Conservation (phyloP, 192 early-diverging fungal genomes). For the Backusella westeae region DNA sequence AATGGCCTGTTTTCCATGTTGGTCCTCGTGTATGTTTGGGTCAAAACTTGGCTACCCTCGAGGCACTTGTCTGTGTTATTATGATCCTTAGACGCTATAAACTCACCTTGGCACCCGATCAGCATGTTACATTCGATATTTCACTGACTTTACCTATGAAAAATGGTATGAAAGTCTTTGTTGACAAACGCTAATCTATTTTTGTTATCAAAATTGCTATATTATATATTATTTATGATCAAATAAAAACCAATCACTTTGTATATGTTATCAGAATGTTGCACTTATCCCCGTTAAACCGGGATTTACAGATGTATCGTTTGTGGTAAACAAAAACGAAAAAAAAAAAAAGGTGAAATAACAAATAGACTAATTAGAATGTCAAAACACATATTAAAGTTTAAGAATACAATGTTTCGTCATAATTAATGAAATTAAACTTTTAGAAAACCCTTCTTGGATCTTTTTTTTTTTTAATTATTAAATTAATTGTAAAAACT, state of each 20-base stretch:
- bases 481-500: too few species aligned
- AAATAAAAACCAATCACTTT: background rate
- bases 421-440: too few species aligned
- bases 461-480: too few species aligned
- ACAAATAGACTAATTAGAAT: too few species aligned
- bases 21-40: slow-evolving; percentile 47
- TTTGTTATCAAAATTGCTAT: background rate
- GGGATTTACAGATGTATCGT: too few species aligned
- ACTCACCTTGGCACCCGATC: slow-evolving; percentile 35
- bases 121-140: slow-evolving; percentile 22
- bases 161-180: slow-evolving; percentile 28
- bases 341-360: too few species aligned
- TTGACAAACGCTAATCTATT: slow-evolving; percentile 21
- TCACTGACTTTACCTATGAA: slow-evolving; percentile 33
- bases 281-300: background rate
- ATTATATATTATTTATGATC: background rate
- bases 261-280: background rate
- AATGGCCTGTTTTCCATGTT: slow-evolving; percentile 58
- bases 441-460: too few species aligned
- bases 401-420: too few species aligned
- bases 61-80: slow-evolving; percentile 40
- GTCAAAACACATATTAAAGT: too few species aligned
- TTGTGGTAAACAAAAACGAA: too few species aligned
- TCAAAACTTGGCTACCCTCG: slow-evolving; percentile 44
- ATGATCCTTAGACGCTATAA: slow-evolving; percentile 37